These are phyloP conservation scores for Colletotrichum kahawae DNA, from an alignment of 2,329 filamentous ascomycete genomes.

Conservation along the genomic window DNA sequence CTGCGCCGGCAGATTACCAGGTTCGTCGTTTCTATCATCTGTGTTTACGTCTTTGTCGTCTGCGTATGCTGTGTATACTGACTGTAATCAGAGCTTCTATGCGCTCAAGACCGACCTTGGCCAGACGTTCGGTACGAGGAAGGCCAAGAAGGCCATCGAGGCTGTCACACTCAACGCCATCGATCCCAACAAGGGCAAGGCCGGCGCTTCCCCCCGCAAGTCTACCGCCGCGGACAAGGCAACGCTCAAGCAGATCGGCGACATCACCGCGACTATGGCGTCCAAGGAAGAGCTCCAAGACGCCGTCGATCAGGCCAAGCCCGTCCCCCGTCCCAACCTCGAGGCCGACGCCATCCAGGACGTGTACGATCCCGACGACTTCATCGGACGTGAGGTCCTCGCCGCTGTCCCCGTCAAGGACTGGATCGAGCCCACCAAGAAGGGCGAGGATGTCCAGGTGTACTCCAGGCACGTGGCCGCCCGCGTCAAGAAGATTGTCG, in stretches of 20 bases:
- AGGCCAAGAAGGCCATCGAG: constrained; percentile 79
- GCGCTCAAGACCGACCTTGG: constrained; percentile 73
- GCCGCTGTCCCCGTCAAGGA: constrained; percentile 72
- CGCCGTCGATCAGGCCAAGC: constrained; percentile 70
- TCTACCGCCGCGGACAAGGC: constrained; percentile 61
- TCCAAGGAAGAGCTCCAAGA: constrained; percentile 69
- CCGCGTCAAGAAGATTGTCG: constrained; percentile 56
- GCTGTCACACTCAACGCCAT: constrained; percentile 76
- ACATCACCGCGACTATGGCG: constrained; percentile 68
- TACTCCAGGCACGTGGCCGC: constrained; percentile 69
- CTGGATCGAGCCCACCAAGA: constrained; percentile 73
- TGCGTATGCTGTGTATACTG: neutral
- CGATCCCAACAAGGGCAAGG: constrained; percentile 40
- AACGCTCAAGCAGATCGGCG: constrained; percentile 68
- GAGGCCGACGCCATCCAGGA: constrained; percentile 71
- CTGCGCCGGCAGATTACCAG: constrained; percentile 24
- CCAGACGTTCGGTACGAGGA: constrained; percentile 83
- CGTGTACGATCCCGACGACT: constrained; percentile 70
- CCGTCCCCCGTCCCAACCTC: constrained; percentile 73
- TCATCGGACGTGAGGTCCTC: constrained; percentile 73
- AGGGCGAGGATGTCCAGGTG: constrained; percentile 60
- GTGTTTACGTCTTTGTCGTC: neutral
- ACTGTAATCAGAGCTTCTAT: constrained; percentile 52
- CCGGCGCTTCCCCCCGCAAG: constrained; percentile 43
- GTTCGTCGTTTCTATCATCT: neutral